Percentiles rank a stretch among this genome's conserved stretches.
Conservation (phyloP, 2,329 filamentous ascomycete genomes). For the Aspergillus chevalieri region DNA sequence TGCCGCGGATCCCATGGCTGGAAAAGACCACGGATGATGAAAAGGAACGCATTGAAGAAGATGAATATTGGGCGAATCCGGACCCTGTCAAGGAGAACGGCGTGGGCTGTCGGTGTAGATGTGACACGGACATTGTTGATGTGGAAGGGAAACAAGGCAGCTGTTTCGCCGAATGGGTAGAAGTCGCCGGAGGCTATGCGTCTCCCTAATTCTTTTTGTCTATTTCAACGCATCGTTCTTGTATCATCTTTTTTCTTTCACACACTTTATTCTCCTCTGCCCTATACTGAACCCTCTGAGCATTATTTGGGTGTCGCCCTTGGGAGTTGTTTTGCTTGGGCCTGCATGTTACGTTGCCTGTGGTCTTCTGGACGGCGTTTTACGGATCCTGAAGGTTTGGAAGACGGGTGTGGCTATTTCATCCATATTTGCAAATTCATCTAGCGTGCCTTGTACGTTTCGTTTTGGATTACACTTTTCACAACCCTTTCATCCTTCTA, state of each 20-base stretch:
- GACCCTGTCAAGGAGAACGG: constrained; percentile 90
- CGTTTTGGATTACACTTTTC: constrained; percentile 20
- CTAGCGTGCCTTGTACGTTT: constrained; percentile 30
- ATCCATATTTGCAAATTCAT: constrained; percentile 33
- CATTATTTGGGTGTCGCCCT: constrained; percentile 26
- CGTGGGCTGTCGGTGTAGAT: constrained; percentile 91
- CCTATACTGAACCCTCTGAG: constrained; percentile 24
- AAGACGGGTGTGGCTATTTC: constrained; percentile 30
- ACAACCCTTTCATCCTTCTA: not conserved
- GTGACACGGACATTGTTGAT: constrained; percentile 94
- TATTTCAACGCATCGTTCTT: constrained; percentile 13
- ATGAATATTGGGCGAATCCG: constrained; percentile 88
- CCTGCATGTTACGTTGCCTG: constrained; percentile 27
- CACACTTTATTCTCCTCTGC: constrained; percentile 21
- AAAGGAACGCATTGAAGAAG: constrained; percentile 81
- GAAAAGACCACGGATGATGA: constrained; percentile 76
- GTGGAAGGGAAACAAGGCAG: constrained; percentile 97
- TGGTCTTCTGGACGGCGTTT: constrained; percentile 33
- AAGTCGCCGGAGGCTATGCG: constrained; percentile 91
- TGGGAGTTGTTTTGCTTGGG: constrained; percentile 27
- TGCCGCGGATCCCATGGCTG: constrained; percentile 71
- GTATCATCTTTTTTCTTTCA: constrained; percentile 18
- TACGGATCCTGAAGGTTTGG: constrained; percentile 30
- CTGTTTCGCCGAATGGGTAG: constrained; percentile 93
- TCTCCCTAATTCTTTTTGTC: constrained; percentile 36